Evolutionary conservation across 306 rosid genomes (phyloP).

Genomic region (Prunus kanzakura): DNA sequence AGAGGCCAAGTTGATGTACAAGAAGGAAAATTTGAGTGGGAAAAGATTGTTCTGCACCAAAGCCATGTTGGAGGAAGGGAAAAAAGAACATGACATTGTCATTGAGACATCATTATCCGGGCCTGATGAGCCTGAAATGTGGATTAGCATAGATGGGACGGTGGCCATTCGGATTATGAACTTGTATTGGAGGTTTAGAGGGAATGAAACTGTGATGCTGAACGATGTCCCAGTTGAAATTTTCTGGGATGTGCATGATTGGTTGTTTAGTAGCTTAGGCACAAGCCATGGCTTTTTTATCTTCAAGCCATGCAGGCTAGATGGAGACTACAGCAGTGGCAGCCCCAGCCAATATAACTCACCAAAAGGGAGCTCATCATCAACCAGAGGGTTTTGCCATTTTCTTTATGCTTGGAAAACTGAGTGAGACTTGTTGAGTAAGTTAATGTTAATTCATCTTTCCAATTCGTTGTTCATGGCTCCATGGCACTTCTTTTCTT

Average conservation of each 20-base stretch:
- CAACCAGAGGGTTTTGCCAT: slow-evolving; percentile 34
- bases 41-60: slow-evolving; percentile 52
- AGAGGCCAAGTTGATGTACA: slow-evolving; percentile 48
- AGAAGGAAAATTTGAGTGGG: slow-evolving; percentile 55
- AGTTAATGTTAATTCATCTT: not conserved
- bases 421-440: slow-evolving; percentile 9
- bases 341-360: not conserved
- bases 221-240: slow-evolving; percentile 49
- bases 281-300: slow-evolving; percentile 55
- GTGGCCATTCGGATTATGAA: slow-evolving; percentile 51
- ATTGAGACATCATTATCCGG: slow-evolving; percentile 54
- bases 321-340: not conserved
- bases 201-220: slow-evolving; percentile 54
- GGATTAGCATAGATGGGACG: slow-evolving; percentile 56
- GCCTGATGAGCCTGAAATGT: slow-evolving; percentile 70
- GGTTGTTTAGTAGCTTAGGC: slow-evolving; percentile 47
- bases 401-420: slow-evolving; percentile 61
- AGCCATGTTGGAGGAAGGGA: slow-evolving; percentile 46
- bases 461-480: not conserved
- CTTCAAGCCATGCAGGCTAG: slow-evolving; percentile 44
- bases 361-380: slow-evolving; percentile 19
- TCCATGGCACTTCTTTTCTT: too few species aligned
- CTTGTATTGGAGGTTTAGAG: slow-evolving; percentile 74
- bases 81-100: slow-evolving; percentile 46
- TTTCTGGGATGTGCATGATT: slow-evolving; percentile 75